phyloP scores from a whole-genome alignment of 2,329 filamentous ascomycete species.

The Sporothrix dimorphospora region DNA sequence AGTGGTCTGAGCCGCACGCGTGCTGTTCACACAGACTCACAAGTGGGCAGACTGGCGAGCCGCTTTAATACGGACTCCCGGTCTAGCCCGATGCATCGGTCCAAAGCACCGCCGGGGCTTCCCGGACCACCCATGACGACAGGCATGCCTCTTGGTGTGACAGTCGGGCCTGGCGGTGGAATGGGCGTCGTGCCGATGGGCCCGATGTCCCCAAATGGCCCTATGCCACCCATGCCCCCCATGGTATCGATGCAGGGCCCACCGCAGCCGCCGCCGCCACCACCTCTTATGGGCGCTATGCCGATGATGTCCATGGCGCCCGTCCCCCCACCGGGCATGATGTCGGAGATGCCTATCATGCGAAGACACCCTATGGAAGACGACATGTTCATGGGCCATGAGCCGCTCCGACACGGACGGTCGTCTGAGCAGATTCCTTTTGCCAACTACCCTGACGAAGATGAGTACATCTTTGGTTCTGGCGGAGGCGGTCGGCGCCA shows the following conservation, averaged over 20 bases:
- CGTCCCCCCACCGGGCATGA: slow-evolving; percentile 32
- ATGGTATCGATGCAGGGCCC: slow-evolving; percentile 36
- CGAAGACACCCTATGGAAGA: slow-evolving; percentile 49
- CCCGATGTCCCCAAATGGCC: slow-evolving; percentile 31
- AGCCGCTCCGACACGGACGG: not conserved
- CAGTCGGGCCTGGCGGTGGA: not conserved
- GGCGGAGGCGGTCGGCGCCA: slow-evolving; percentile 9
- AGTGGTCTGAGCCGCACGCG: slow-evolving; percentile 49
- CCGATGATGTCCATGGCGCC: slow-evolving; percentile 42
- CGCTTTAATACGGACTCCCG: slow-evolving; percentile 53
- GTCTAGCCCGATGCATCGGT: slow-evolving; percentile 37
- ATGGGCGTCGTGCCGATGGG: slow-evolving; percentile 26
- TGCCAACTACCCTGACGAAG: slow-evolving; percentile 23
- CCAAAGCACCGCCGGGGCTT: slow-evolving; percentile 33
- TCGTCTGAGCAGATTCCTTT: slow-evolving; percentile 22
- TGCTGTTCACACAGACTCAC: slow-evolving; percentile 47
- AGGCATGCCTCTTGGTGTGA: not conserved
- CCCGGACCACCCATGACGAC: slow-evolving; percentile 31
- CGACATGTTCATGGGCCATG: slow-evolving; percentile 42
- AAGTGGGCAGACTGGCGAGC: slow-evolving; percentile 56
- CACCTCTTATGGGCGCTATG: slow-evolving; percentile 28
- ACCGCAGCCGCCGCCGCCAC: slow-evolving; percentile 30
- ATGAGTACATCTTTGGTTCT: slow-evolving; percentile 6
- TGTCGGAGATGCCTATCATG: slow-evolving; percentile 39
- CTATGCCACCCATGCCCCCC: slow-evolving; percentile 35